These are phyloP conservation scores for Mortierella claussenii DNA, from an alignment of 192 early-diverging fungal genomes.

Conservation along the genomic window DNA sequence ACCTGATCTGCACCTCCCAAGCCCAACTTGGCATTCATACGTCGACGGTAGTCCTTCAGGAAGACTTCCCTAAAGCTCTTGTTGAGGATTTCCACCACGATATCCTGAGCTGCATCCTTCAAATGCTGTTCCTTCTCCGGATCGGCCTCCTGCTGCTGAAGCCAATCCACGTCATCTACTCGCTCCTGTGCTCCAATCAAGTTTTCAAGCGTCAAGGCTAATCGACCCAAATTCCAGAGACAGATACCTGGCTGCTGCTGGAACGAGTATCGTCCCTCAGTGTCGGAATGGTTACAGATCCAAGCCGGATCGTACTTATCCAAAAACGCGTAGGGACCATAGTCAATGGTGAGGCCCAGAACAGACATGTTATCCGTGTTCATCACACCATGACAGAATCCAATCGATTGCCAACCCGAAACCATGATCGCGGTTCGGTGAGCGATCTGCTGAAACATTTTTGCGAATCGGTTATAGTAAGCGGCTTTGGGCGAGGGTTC, in stretches of 20 bases:
- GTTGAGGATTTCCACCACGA: constrained; percentile 63
- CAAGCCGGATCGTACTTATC: constrained; percentile 84
- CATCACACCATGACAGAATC: constrained; percentile 89
- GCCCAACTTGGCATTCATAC: constrained; percentile 76
- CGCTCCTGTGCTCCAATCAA: constrained; percentile 70
- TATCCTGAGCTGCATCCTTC: constrained; percentile 50
- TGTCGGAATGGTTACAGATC: constrained; percentile 85
- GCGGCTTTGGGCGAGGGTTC: background rate
- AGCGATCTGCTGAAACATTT: constrained; percentile 66
- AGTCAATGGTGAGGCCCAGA: constrained; percentile 86
- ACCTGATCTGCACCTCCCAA: constrained; percentile 13
- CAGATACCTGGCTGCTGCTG: constrained; percentile 81
- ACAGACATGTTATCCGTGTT: constrained; percentile 95
- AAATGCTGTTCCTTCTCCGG: constrained; percentile 31
- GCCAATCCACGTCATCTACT: constrained; percentile 55
- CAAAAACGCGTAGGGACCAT: constrained; percentile 88
- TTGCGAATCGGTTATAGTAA: constrained; percentile 65
- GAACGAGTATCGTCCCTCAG: constrained; percentile 79
- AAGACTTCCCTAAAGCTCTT: constrained; percentile 63
- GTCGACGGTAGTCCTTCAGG: constrained; percentile 55
- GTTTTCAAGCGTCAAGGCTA: constrained; percentile 74
- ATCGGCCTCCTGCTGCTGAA: constrained; percentile 25
- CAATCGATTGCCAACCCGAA: constrained; percentile 82
- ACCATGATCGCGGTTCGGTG: constrained; percentile 75
- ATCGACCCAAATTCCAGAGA: constrained; percentile 80